Evolutionary conservation across 108 stramenopile genomes (phyloP), one percentile per base, ranked within the genome.

Genomic region (Cyclotella atomus): DNA sequence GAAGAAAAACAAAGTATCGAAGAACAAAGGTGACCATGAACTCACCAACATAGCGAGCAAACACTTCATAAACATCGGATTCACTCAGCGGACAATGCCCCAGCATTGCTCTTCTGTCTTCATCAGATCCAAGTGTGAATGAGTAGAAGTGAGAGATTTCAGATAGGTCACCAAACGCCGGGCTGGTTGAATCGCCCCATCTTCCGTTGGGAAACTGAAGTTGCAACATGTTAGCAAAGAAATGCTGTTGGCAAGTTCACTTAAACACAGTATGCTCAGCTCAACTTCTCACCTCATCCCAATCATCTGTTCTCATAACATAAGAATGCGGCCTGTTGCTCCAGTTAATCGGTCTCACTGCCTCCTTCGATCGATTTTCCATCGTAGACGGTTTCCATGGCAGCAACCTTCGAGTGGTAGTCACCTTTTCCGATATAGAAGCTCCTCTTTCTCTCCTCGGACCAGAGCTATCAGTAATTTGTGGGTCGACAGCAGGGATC

Each of bases 281-380:
- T 41, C 12, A 41, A 9, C 7, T 9, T 41, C 53, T 61, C 44
- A 76, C 75, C 83, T 97, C 97, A 73, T 97, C 97, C 98, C 98
- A 99, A 52, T 90, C 88, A 72, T 95, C 95, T 7, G 98, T 99
- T 35, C 98, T 76, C 81, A 89, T 83, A 17, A 98, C 81, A 82
- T 99, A 99, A 25, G 87, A 89, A 73, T 93, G 90, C 5, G 97
- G 98, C 14, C 98, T 88, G 70, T 99, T 99, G 21, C 97, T 97
- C 98, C 98, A 99, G 56, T 97, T 96, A 71, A 99, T 99, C 20
- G 98, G 98, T 59, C 98, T 91, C 52, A 96, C 94, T 62, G 89
- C 91, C 83, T 96, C 96, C 66, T 80, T 84, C 24, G 79, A 66
- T 33, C 97, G 71, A 41, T 77, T 73, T n/a, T 69, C 86, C 79